Percentiles rank a stretch among this genome's conserved stretches.
Evolutionary conservation across 257 asterid genomes (phyloP).

Genomic region (Solanum etuberosum): DNA sequence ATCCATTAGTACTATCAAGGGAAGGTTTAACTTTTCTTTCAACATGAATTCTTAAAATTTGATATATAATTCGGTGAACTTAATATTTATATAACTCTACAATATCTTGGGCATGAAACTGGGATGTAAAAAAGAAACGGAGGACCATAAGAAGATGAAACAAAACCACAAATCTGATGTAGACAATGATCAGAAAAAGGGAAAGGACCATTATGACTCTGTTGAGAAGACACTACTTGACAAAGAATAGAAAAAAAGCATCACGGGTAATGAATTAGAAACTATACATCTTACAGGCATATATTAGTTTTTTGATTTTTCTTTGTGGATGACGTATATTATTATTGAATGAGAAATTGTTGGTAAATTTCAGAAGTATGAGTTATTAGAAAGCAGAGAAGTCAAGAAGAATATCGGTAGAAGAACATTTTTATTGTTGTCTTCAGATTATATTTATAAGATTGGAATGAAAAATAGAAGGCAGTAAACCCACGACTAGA

Average conservation of each 20-base stretch:
- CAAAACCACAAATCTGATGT: background rate
- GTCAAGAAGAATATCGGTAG: background rate
- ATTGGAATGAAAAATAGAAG: background rate
- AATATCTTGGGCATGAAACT: no score
- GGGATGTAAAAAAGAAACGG: background rate
- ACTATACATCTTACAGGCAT: background rate
- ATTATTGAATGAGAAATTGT: no score
- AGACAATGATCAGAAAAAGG: background rate
- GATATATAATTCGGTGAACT: background rate
- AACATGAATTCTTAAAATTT: background rate
- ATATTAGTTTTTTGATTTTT: background rate
- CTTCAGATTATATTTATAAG: background rate
- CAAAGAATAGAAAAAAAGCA: background rate
- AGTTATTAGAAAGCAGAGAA: no score
- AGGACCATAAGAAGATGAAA: background rate
- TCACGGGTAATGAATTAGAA: background rate
- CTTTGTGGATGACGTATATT: no score
- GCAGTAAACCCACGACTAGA: background rate
- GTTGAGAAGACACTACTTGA: no score
- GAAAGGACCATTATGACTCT: background rate
- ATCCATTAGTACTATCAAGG: background rate
- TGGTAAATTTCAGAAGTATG: no score
- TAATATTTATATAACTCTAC: background rate
- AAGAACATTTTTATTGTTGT: background rate
- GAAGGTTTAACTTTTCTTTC: background rate